Conservation (phyloP, 768 basidiomycete species). For the Cystofilobasidium capitatum region DNA sequence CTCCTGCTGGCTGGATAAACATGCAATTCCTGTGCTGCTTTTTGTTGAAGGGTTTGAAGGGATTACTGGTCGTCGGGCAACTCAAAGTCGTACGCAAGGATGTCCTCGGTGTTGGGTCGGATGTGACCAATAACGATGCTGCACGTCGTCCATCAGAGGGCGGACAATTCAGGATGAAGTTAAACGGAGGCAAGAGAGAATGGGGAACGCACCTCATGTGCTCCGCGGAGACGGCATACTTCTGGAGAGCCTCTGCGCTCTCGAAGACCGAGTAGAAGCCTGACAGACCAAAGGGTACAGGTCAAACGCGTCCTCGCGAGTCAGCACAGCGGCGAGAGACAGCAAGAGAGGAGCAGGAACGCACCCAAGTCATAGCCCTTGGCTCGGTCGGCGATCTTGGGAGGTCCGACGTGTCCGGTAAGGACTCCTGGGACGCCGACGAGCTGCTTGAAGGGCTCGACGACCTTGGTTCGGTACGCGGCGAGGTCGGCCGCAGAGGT, state of each 20-base stretch:
- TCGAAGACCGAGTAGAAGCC: conserved; percentile 38
- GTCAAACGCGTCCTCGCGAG: too few species aligned
- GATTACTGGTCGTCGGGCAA: too few species aligned
- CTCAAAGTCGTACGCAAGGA: conserved; percentile 39
- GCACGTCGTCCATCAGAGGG: too few species aligned
- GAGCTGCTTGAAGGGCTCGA: conserved; percentile 8
- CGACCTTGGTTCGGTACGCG: background rate
- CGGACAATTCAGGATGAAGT: background rate
- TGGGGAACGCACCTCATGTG: conserved; percentile 34
- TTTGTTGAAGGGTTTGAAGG: too few species aligned
- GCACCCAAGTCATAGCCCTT: conserved; percentile 38
- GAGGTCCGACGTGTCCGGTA: background rate
- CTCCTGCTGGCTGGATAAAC: too few species aligned
- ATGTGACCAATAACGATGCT: conserved; percentile 16
- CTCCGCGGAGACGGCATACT: conserved; percentile 36
- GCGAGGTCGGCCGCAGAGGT: background rate
- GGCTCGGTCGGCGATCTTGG: conserved; percentile 33
- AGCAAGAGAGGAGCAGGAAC: too few species aligned
- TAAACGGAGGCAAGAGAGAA: background rate
- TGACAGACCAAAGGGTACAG: conserved; percentile 6
- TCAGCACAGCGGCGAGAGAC: too few species aligned
- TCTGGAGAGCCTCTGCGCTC: conserved; percentile 31
- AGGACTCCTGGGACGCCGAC: conserved; percentile 10
- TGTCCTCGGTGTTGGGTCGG: conserved; percentile 28
- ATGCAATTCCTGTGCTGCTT: too few species aligned